Evolutionary conservation across 257 asterid species (phyloP), one percentile per base, ranked within the genome.

Genomic region (Primulina tabacum): DNA sequence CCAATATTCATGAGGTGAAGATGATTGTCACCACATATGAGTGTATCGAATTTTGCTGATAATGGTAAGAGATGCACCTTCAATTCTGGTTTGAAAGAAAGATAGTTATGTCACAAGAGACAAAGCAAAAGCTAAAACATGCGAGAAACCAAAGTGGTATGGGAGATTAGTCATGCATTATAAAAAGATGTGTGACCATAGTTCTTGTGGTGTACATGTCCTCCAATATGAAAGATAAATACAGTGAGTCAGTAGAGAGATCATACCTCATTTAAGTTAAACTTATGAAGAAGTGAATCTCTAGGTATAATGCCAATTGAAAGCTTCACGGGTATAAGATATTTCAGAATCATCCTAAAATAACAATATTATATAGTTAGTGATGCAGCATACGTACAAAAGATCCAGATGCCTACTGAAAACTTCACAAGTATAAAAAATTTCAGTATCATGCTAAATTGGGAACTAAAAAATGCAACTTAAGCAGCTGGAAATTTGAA

Each of bases 281-380:
- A 93, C 84, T 82, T 88, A 80, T 85, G 85, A 72, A 93, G 94
- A 60, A 93, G 89, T 17, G 33, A 74, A 5, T 75, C 67, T 38
- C 61, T 72, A 16, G 97, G 97, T 73, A 93, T 75, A 81, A 88
- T 88, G 76, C 97, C 96, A 33, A 88, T 84, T 11, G 99, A 93
- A 73, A 93, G 90, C 87, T 93, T 93, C 72, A 93, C 97, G 61
- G 99, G 97, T 76, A 90, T 84, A 73, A 90, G 82, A 82, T 89
- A 93, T 74, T 90, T 93, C 74, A 93, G 86, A 40, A 93, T 90
- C 99, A 93, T 89, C 90, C n/a, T n/a, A n/a, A n/a, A n/a, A n/a
- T n/a, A n/a, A n/a, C n/a, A n/a, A n/a, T n/a, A n/a, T n/a, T n/a
- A n/a, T n/a, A n/a, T n/a, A n/a, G n/a, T n/a, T n/a, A n/a, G n/a